A percentile compares a stretch with the other conserved stretches of the same genome.
phyloP scores from a whole-genome alignment of 257 asterid genomes.

The Coffea eugenioides region DNA sequence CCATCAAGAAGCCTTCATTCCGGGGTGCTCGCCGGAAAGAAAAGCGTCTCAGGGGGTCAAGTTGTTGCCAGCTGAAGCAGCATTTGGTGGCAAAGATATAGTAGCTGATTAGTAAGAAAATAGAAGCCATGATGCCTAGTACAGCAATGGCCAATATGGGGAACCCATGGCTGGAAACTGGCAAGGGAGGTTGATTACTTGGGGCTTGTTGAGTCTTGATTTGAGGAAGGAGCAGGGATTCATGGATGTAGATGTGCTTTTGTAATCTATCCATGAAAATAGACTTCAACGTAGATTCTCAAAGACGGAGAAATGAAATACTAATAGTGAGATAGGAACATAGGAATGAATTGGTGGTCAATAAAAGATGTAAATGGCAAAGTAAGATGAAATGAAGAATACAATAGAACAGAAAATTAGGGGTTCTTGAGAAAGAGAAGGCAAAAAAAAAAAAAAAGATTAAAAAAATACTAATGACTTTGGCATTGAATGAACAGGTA shows the following conservation, averaged over 20 bases:
- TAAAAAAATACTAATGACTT: slow-evolving; percentile 9
- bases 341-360: not conserved
- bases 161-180: slow-evolving; percentile 44
- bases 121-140: slow-evolving; percentile 63
- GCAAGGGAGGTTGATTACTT: slow-evolving; percentile 33
- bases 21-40: slow-evolving; percentile 25
- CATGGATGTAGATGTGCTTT: slow-evolving; percentile 21
- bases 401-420: slow-evolving; percentile 1
- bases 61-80: slow-evolving; percentile 69
- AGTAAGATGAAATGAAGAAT: not conserved
- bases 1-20: slow-evolving; percentile 35
- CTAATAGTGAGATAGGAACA: not conserved
- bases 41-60: slow-evolving; percentile 59
- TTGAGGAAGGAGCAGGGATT: slow-evolving; percentile 34
- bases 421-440: not conserved
- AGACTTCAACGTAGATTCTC: not conserved
- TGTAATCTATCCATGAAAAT: slow-evolving; percentile 32
- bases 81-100: slow-evolving; percentile 64
- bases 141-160: slow-evolving; percentile 71
- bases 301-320: slow-evolving; percentile 14
- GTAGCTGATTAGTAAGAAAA: slow-evolving; percentile 62
- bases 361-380: slow-evolving; percentile 15
- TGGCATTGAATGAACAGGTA: slow-evolving; percentile 22
- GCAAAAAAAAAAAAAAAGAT: slow-evolving; percentile 24
- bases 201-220: slow-evolving; percentile 31